Base-by-base conservation (phyloP, 1,284 basidiomycete genomes). In the Anthracocystis setariae region DNA sequence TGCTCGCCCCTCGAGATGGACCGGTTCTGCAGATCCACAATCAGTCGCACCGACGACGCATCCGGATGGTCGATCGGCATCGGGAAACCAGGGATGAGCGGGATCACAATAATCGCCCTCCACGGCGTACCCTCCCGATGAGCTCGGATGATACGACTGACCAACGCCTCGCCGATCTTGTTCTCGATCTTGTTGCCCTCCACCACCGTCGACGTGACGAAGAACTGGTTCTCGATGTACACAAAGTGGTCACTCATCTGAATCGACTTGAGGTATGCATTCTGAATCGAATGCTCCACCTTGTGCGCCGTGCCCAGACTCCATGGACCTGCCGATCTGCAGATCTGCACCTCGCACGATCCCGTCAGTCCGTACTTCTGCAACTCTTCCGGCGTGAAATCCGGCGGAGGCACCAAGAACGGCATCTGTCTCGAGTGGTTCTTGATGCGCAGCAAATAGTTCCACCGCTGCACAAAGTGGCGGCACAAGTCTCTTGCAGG, bases 311-410 rank as follows among this genome's bases (percentile, higher is more conserved):
- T 98, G 3, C 94, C 95, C 84, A 98, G 86, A 2, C 93, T 96
- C 95, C 95, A 99, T 0, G 93, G 92, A 0, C 94, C 94, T 20
- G 92, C 91, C 10, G 93, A 95, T 17, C 95, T 89, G 84, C 93
- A 96, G 73, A 99, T 93, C 83, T 99, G 95, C 77, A 97, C 87
- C 83, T 99, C 96, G 81, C 94, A 97, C 0, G 95, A 98, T 13
- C 96, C 95, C 3, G 92, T 93, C 42, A 99, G 86, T 25, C 92
- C 91, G 84, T 92, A 87, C 46, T 89, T 87, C 24, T 88, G 85
- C 17, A 98, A 86, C 78, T 98, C 93, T 10, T 88, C 87, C 4
- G 90, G 88, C 71, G 87, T 92, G 82, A 94, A 98, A 82, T 98
- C 96, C 0, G 95, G 89, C 10, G 95, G 92, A 17, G 96, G 95